Conservation (phyloP, 768 basidiomycete genomes). For the Auricularia sp. region DNA sequence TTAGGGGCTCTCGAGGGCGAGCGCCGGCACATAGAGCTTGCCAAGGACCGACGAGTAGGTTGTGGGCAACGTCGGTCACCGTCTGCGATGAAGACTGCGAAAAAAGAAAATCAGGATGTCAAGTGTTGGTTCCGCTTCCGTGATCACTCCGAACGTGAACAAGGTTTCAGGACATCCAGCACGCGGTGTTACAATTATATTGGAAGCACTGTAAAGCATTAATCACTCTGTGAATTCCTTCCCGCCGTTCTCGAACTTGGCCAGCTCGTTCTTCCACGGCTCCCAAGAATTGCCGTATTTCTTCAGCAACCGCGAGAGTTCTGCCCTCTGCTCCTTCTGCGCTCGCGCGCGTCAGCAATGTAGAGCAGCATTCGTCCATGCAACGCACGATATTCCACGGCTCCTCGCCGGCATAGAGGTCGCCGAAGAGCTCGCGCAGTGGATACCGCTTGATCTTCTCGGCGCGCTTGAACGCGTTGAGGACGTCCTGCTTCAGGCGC, state of each 20-base stretch:
- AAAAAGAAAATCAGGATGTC: too few species aligned
- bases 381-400: constrained; percentile 71
- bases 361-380: too few species aligned
- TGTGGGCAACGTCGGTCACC: too few species aligned
- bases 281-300: constrained; percentile 86
- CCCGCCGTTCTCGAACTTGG: constrained; percentile 65
- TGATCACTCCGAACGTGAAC: neutral
- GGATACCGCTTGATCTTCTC: constrained; percentile 60
- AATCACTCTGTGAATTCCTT: constrained; percentile 35
- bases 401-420: constrained; percentile 78
- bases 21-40: too few species aligned
- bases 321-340: constrained; percentile 76
- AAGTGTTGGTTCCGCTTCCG: too few species aligned
- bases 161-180: neutral
- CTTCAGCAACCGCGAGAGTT: constrained; percentile 58
- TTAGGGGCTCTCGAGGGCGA: too few species aligned
- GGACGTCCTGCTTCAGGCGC: constrained; percentile 59
- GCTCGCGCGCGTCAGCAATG: neutral
- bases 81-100: too few species aligned
- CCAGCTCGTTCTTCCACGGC: constrained; percentile 74
- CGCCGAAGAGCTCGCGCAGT: constrained; percentile 74
- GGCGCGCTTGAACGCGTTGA: constrained; percentile 68
- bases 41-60: too few species aligned
- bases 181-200: too few species aligned
- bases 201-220: too few species aligned